Conservation (phyloP, 257 asterid species). For the Euphrasia confusa region DNA sequence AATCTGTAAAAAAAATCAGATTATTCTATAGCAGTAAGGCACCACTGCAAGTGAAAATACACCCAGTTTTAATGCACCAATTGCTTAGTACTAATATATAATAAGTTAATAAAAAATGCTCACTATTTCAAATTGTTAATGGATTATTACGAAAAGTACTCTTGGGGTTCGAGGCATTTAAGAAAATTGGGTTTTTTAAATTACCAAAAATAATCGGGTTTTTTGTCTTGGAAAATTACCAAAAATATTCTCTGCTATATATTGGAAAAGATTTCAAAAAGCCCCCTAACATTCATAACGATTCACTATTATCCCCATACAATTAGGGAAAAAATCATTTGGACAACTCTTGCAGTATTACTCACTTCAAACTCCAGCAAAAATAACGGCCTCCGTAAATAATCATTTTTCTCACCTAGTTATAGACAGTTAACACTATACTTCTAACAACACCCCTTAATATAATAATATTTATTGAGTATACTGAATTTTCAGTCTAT, state of each 20-base stretch:
- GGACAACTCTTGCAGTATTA: no score
- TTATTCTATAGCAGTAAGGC: constrained; percentile 18
- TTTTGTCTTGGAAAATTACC: not conserved
- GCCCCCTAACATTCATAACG: not conserved
- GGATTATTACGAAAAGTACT: not conserved
- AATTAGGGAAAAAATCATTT: no score
- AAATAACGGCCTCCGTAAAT: no score
- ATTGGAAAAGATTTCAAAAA: not conserved
- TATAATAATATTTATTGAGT: no score
- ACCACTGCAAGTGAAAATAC: not conserved
- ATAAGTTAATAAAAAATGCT: not conserved
- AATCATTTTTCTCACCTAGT: no score
- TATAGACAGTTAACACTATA: no score
- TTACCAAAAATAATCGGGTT: not conserved
- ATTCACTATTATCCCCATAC: not conserved
- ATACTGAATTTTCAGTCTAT: no score
- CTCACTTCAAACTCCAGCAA: no score
- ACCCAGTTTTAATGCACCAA: constrained; percentile 1
- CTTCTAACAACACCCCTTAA: no score
- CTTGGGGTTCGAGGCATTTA: not conserved
- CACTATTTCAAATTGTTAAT: not conserved
- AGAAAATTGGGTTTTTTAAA: no score
- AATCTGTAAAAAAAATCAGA: constrained; percentile 48
- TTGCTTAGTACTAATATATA: not conserved
- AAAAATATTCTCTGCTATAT: not conserved